Conservation (phyloP, 2,329 filamentous ascomycete genomes). For the Diaporthe amygdali region DNA sequence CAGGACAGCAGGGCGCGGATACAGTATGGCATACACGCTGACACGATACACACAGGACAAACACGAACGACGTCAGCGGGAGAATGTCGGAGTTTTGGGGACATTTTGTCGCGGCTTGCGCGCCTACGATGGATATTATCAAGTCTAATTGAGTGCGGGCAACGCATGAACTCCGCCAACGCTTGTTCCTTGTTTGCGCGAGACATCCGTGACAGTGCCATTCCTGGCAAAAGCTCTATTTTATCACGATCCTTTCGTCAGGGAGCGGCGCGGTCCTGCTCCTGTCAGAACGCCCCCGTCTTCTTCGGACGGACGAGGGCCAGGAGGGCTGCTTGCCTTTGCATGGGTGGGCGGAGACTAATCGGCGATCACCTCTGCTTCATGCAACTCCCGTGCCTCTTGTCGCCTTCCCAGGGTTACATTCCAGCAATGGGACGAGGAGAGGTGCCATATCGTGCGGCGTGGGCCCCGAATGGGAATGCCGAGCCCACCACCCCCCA, state of each 20-base stretch:
- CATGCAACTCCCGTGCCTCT: conserved; percentile 10
- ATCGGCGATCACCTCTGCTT: conserved; percentile 12
- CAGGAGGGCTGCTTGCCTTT: background rate
- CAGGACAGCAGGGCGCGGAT: background rate
- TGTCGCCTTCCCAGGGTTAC: conserved; percentile 10
- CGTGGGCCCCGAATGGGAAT: conserved; percentile 9
- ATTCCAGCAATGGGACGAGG: conserved; percentile 14
- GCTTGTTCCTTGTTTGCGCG: background rate
- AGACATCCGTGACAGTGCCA: background rate
- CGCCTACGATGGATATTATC: conserved; percentile 1
- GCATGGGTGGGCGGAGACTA: conserved; percentile 12
- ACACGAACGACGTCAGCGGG: too few relatives aligned
- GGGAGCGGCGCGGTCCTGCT: conserved; percentile 10
- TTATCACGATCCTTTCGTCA: background rate
- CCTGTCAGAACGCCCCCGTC: conserved; percentile 1
- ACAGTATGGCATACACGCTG: background rate
- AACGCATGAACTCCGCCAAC: conserved; percentile 2
- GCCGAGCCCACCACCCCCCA: conserved; percentile 9
- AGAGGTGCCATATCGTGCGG: background rate
- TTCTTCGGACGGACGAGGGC: background rate
- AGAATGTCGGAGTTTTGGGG: background rate
- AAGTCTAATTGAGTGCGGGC: background rate
- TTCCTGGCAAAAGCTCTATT: background rate
- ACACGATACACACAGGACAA: too few relatives aligned
- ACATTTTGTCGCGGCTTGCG: conserved; percentile 11